Conservation (phyloP, 148 eudicot species). For the Camellia lanceoleosa region DNA sequence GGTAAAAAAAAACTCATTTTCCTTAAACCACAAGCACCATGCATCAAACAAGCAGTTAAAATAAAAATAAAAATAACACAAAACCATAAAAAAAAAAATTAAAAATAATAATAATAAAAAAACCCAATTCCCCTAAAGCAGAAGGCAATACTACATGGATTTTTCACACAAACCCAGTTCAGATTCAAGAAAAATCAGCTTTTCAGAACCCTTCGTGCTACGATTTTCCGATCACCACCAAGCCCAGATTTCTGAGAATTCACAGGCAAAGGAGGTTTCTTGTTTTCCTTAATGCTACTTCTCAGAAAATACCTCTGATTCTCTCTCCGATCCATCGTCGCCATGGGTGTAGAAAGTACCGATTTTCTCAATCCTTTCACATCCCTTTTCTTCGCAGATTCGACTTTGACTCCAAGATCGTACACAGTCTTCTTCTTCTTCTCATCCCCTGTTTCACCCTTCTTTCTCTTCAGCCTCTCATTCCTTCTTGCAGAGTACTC, state of each 20-base stretch:
- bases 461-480: slow-evolving; percentile 77
- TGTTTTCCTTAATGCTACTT: slow-evolving; percentile 32
- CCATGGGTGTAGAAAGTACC: slow-evolving; percentile 31
- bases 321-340: slow-evolving; percentile 47
- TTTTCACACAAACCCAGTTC: too few species aligned
- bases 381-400: slow-evolving; percentile 53
- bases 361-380: slow-evolving; percentile 43
- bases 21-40: too few species aligned
- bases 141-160: too few species aligned
- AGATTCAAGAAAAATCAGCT: slow-evolving; percentile 19
- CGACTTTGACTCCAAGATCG: slow-evolving; percentile 53
- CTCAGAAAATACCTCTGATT: slow-evolving; percentile 68
- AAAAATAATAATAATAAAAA: too few species aligned
- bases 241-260: slow-evolving; percentile 34
- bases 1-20: too few species aligned
- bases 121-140: too few species aligned
- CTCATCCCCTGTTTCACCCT: slow-evolving; percentile 32
- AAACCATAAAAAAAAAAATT: too few species aligned
- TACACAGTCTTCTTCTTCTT: slow-evolving; percentile 19
- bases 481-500: slow-evolving; percentile 76
- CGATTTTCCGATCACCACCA: slow-evolving; percentile 36
- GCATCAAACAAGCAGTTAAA: too few species aligned
- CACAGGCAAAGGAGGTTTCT: slow-evolving; percentile 76
- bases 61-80: too few species aligned
- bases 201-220: slow-evolving; percentile 40